Evolutionary conservation across 805 yeast species (phyloP).

Genomic region (Schizosaccharomyces lindneri): DNA sequence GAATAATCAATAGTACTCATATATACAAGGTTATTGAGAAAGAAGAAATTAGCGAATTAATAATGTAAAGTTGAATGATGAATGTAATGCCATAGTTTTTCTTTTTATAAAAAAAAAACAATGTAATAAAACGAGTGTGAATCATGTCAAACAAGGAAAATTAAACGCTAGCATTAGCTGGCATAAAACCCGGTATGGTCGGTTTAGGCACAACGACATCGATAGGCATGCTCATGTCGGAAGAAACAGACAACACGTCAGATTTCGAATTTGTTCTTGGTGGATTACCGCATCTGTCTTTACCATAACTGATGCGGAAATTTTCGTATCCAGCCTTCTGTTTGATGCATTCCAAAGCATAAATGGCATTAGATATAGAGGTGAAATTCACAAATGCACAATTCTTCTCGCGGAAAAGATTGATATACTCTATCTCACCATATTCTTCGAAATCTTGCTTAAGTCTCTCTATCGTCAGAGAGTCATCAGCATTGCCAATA

Average conservation of each 20-base stretch:
- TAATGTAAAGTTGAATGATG: no score
- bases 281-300: slow-evolving; percentile 83
- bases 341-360: slow-evolving; percentile 77
- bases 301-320: slow-evolving; percentile 73
- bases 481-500: slow-evolving; percentile 40
- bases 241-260: neutral
- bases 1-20: no score
- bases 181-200: neutral
- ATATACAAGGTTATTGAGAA: no score
- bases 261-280: slow-evolving; percentile 24
- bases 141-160: neutral
- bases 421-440: slow-evolving; percentile 90
- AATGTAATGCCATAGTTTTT: no score
- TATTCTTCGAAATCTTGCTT: slow-evolving; percentile 51
- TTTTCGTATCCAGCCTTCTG: slow-evolving; percentile 34
- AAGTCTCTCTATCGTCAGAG: slow-evolving; percentile 27
- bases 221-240: neutral
- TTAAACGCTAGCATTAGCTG: neutral
- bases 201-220: neutral
- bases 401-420: slow-evolving; percentile 54
- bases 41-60: no score
- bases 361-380: slow-evolving; percentile 70
- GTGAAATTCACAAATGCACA: slow-evolving; percentile 86
- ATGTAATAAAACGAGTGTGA: no score
- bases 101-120: no score